Evolutionary conservation across 345 rosid genomes (phyloP).

Genomic region (Eutrema japonicum): DNA sequence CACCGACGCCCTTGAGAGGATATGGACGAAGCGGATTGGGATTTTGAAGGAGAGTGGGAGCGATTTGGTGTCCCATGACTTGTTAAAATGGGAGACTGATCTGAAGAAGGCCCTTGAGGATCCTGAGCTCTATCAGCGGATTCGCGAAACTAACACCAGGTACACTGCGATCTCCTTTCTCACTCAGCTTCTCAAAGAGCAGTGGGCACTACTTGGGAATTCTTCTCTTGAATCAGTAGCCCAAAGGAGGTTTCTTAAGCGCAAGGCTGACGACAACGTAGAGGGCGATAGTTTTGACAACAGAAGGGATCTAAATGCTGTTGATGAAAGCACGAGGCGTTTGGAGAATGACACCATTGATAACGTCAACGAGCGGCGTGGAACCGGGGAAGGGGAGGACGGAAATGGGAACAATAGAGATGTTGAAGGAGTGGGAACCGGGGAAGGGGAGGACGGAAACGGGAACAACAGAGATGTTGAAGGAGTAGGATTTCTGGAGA

Average conservation of each 20-base stretch:
- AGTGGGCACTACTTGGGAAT: conserved; percentile 33
- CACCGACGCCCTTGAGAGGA: conserved; percentile 52
- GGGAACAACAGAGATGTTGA: conserved; percentile 20
- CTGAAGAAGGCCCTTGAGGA: conserved; percentile 33
- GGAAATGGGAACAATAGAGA: conserved; percentile 21
- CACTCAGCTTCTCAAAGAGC: conserved; percentile 39
- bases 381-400: background rate
- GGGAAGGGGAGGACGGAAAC: conserved; percentile 8
- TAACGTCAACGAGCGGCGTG: conserved; percentile 2
- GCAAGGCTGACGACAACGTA: conserved; percentile 6
- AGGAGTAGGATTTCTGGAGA: conserved; percentile 1
- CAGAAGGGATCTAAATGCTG: background rate
- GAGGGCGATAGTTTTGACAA: conserved; percentile 3
- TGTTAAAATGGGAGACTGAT: conserved; percentile 42
- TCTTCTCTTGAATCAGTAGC: conserved; percentile 25
- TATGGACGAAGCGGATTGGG: conserved; percentile 57
- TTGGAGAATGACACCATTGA: conserved; percentile 18
- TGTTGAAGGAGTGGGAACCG: conserved; percentile 7
- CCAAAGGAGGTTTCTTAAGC: conserved; percentile 23
- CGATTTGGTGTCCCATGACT: conserved; percentile 47
- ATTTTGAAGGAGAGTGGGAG: conserved; percentile 44
- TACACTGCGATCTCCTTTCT: conserved; percentile 36
- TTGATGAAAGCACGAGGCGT: conserved; percentile 16
- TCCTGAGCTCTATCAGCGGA: conserved; percentile 33
- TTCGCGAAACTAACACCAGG: conserved; percentile 43